A percentile compares a stretch with the other conserved stretches of the same genome.
Conservation (phyloP, 805 yeast genomes). For the Sporopachydermia lactativora region DNA sequence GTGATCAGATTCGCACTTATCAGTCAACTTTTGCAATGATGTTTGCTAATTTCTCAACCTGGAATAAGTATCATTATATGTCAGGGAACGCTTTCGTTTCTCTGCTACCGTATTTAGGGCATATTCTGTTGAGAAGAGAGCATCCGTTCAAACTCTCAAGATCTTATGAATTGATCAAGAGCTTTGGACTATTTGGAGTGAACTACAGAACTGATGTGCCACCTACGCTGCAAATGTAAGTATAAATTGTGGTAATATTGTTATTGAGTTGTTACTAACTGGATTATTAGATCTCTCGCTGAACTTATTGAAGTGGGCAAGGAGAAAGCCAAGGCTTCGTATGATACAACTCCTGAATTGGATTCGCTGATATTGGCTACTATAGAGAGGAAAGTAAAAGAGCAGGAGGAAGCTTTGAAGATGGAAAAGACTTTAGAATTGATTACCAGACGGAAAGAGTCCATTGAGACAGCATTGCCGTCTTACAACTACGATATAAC, state of each 20-base stretch:
- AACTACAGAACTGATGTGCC: neutral
- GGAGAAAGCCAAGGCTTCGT: neutral
- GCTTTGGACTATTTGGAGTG: neutral
- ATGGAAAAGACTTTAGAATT: too few species aligned
- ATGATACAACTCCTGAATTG: neutral
- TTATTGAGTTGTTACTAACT: neutral
- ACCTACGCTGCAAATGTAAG: neutral
- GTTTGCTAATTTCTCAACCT: neutral
- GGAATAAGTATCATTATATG: neutral
- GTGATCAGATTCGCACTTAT: slow-evolving; percentile 3
- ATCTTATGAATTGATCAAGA: neutral
- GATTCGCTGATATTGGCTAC: neutral
- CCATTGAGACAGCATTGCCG: too few species aligned
- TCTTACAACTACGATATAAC: too few species aligned
- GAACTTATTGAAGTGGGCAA: neutral
- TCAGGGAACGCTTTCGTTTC: neutral
- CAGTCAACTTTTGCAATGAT: neutral
- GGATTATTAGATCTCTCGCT: neutral
- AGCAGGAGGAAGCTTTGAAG: neutral
- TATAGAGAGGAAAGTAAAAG: neutral
- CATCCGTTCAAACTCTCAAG: neutral
- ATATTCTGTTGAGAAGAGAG: neutral
- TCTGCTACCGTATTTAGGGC: slow-evolving; percentile 1
- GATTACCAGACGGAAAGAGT: too few species aligned
- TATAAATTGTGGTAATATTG: neutral